phyloP scores from a whole-genome alignment of 805 yeast species.

The Kluyveromyces siamensis region DNA sequence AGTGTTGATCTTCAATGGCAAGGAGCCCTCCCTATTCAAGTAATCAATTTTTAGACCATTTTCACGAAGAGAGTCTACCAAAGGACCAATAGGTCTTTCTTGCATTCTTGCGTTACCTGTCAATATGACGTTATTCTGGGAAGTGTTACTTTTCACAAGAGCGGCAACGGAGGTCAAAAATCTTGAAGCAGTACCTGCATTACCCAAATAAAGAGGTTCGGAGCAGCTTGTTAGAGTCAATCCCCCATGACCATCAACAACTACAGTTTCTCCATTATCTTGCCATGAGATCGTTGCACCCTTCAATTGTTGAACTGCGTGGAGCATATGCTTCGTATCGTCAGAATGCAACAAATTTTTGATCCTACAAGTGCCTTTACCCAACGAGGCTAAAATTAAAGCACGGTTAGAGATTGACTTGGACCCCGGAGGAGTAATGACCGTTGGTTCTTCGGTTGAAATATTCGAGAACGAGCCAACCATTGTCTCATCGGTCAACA shows the following conservation, averaged over 20 bases:
- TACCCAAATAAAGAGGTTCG: conserved; percentile 77
- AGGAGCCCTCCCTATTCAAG: conserved; percentile 65
- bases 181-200: conserved; percentile 97
- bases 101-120: conserved; percentile 98
- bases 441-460: conserved; percentile 23
- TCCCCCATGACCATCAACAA: conserved; percentile 82
- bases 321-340: conserved; percentile 90
- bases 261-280: conserved; percentile 83
- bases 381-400: conserved; percentile 83
- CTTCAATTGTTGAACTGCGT: conserved; percentile 67
- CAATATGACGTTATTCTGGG: conserved; percentile 43
- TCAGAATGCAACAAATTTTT: conserved; percentile 89
- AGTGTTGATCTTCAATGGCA: conserved; percentile 69
- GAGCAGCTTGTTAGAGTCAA: conserved; percentile 48
- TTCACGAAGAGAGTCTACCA: conserved; percentile 77
- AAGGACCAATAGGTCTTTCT: conserved; percentile 92
- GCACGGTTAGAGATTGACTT: conserved; percentile 96
- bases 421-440: conserved; percentile 87
- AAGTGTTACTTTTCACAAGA: conserved; percentile 47
- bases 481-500: conserved; percentile 70
- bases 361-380: conserved; percentile 73
- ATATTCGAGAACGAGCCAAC: conserved; percentile 48
- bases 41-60: conserved; percentile 76
- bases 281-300: conserved; percentile 81
- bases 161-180: conserved; percentile 89